Conservation (phyloP, 306 rosid species). For the Sicyos baderoa region DNA sequence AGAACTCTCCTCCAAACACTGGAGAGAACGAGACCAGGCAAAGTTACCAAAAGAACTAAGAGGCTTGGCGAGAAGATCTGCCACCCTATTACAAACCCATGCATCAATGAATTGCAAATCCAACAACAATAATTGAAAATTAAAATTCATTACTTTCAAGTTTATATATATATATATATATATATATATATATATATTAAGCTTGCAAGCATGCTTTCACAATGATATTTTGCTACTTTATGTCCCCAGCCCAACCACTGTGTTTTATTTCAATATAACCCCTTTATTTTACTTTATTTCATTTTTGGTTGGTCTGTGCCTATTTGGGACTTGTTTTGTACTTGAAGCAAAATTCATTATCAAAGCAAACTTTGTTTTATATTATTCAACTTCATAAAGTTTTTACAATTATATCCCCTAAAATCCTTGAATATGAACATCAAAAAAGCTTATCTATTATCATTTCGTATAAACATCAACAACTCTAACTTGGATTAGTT, state of each 20-base stretch:
- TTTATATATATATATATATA: not conserved
- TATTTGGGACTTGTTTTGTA: conserved; percentile 1
- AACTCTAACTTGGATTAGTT: not conserved
- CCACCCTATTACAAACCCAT: too few species aligned
- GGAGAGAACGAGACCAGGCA: too few species aligned
- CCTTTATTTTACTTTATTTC: not conserved
- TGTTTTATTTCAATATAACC: conserved; percentile 10
- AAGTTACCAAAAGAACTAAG: too few species aligned
- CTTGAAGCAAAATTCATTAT: conserved; percentile 10
- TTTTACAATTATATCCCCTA: not conserved
- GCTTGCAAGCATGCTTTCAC: conserved; percentile 9
- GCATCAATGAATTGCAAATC: not conserved
- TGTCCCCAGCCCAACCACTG: conserved; percentile 17
- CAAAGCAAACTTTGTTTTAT: conserved; percentile 8
- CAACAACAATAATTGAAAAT: conserved; percentile 3
- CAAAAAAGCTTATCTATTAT: not conserved
- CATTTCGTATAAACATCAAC: not conserved
- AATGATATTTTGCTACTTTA: not conserved
- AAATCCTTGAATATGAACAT: not conserved
- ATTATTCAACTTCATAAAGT: not conserved
- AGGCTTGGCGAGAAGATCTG: too few species aligned
- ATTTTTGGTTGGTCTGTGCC: not conserved
- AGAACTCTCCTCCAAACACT: too few species aligned
- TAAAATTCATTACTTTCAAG: not conserved
- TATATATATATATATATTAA: not conserved